Evolutionary conservation across 495 filamentous ascomycete genomes (phyloP).

Genomic region (Lentithecium fluviatile): DNA sequence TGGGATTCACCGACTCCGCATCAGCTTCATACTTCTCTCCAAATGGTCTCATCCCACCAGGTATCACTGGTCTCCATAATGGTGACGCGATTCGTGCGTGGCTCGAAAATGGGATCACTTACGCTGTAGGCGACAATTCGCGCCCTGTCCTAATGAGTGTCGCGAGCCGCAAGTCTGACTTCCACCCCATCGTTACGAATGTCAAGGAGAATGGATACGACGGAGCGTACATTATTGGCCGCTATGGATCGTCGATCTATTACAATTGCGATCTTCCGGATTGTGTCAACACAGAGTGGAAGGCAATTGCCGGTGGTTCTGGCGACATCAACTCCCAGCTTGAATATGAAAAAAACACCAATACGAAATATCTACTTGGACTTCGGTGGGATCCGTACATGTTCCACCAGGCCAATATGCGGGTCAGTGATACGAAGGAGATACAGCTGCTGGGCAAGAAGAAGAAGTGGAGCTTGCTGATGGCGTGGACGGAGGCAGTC

Average conservation of each 20-base stretch:
- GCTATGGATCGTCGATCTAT: slow-evolving; percentile 63
- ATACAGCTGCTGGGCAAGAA: slow-evolving; percentile 54
- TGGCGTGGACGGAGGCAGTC: slow-evolving; percentile 61
- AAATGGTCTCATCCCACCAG: slow-evolving; percentile 60
- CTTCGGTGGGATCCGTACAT: slow-evolving; percentile 53
- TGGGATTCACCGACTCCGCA: slow-evolving; percentile 44
- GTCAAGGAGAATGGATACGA: slow-evolving; percentile 53
- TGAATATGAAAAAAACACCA: slow-evolving; percentile 50
- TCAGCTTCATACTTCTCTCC: slow-evolving; percentile 47
- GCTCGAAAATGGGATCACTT: slow-evolving; percentile 55
- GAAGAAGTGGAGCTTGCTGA: slow-evolving; percentile 53
- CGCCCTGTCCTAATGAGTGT: slow-evolving; percentile 45
- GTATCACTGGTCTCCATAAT: slow-evolving; percentile 64
- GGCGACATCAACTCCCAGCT: slow-evolving; percentile 53
- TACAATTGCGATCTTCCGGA: slow-evolving; percentile 60
- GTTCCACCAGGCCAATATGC: slow-evolving; percentile 62
- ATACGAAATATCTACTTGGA: slow-evolving; percentile 55
- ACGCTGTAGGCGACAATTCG: slow-evolving; percentile 65
- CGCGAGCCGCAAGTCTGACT: slow-evolving; percentile 13
- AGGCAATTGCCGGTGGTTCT: slow-evolving; percentile 55
- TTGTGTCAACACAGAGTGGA: slow-evolving; percentile 60
- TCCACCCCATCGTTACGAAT: slow-evolving; percentile 56
- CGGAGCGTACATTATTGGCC: slow-evolving; percentile 57
- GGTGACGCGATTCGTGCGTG: slow-evolving; percentile 63
- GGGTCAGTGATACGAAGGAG: slow-evolving; percentile 47